Evolutionary conservation across 2,329 filamentous ascomycete genomes (phyloP).

Genomic region (Penicillium sp.): DNA sequence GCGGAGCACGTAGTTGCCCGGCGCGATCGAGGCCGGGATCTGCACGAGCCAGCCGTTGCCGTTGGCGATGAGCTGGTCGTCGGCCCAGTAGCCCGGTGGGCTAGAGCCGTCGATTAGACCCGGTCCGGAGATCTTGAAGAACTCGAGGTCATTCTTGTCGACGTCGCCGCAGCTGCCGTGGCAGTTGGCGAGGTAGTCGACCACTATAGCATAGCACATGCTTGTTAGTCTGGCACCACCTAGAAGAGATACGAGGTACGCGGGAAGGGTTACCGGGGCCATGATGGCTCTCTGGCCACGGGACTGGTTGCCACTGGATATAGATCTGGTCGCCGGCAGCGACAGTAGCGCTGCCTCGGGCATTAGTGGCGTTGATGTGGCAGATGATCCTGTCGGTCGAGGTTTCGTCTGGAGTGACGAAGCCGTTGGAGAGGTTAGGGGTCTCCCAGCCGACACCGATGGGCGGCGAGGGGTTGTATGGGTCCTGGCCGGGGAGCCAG

Average conservation of each 20-base stretch:
- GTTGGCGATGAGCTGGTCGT: constrained; percentile 55
- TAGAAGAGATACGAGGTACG: too few species aligned
- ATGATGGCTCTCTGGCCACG: constrained; percentile 67
- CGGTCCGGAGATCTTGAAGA: constrained; percentile 64
- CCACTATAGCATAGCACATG: constrained; percentile 38
- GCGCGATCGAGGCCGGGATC: constrained; percentile 49
- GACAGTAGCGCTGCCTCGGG: constrained; percentile 55
- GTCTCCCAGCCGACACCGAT: constrained; percentile 59
- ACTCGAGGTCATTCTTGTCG: constrained; percentile 57
- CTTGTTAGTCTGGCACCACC: too few species aligned
- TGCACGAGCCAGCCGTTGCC: constrained; percentile 54
- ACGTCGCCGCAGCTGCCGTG: constrained; percentile 57
- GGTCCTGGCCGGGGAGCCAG: constrained; percentile 35
- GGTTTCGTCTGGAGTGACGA: constrained; percentile 42
- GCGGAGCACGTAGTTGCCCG: constrained; percentile 58
- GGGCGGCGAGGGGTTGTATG: constrained; percentile 40
- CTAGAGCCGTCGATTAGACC: constrained; percentile 54
- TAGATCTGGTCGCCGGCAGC: constrained; percentile 62
- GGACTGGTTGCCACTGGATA: constrained; percentile 59
- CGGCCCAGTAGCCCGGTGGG: constrained; percentile 56
- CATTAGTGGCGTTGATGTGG: constrained; percentile 60
- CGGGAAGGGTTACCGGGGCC: constrained; percentile 46
- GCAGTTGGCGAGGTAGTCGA: constrained; percentile 66
- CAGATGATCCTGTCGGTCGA: constrained; percentile 60
- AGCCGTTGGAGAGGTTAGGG: constrained; percentile 57